A percentile compares a stretch with the other conserved stretches of the same genome.
Evolutionary conservation across 1,284 basidiomycete genomes (phyloP).

Genomic region (Hemileccinum hortonii): DNA sequence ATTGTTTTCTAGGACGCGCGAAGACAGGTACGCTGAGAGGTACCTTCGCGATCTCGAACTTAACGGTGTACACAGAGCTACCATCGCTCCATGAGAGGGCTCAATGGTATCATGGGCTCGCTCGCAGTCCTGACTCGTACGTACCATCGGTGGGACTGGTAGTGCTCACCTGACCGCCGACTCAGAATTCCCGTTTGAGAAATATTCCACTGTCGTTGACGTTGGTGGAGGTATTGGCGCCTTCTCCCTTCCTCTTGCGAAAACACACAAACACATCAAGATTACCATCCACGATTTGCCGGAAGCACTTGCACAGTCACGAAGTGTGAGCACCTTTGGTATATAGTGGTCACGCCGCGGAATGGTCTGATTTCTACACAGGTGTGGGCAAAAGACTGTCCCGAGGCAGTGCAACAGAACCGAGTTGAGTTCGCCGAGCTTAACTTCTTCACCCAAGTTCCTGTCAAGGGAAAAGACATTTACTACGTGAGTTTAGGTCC

Average conservation of each 20-base stretch:
- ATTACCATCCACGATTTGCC: conserved; percentile 34
- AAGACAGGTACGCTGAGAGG: conserved; percentile 17
- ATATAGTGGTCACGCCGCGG: too few species aligned
- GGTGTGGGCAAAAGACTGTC: conserved; percentile 26
- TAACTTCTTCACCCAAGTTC: conserved; percentile 32
- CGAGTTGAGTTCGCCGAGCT: conserved; percentile 28
- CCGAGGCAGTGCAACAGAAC: conserved; percentile 24
- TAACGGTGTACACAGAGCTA: conserved; percentile 15
- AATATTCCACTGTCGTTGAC: conserved; percentile 29
- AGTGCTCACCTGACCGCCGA: background rate
- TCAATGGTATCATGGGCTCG: conserved; percentile 26
- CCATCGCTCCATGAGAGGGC: conserved; percentile 27
- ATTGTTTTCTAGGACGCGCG: conserved; percentile 7
- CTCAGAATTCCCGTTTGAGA: conserved; percentile 29
- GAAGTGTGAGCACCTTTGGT: conserved; percentile 14
- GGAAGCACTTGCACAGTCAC: conserved; percentile 23
- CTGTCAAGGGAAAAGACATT: conserved; percentile 27
- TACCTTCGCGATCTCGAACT: background rate
- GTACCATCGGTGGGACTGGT: background rate
- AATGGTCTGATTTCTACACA: conserved; percentile 7
- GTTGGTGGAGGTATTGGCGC: conserved; percentile 36
- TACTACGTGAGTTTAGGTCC: conserved; percentile 29
- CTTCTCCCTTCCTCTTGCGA: conserved; percentile 29
- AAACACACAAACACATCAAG: conserved; percentile 25
- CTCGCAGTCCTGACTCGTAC: conserved; percentile 26